These are phyloP conservation scores for Eucalyptus pumila DNA, from an alignment of 345 rosid genomes.

Conservation along the genomic window DNA sequence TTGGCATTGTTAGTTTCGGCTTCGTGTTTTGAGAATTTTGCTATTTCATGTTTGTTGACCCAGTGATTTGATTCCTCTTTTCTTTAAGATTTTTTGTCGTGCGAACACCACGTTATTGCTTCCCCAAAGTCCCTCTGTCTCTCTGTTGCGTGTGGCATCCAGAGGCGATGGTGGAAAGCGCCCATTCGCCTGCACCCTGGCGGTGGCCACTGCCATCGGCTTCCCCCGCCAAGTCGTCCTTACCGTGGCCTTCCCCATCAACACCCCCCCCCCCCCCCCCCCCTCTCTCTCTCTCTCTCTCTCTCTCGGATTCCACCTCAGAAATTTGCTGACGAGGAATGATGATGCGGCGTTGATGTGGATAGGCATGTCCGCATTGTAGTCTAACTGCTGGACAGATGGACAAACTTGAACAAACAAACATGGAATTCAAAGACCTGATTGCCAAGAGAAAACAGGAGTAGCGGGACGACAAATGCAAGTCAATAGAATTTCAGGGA, in stretches of 20 bases:
- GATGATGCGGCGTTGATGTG: not conserved
- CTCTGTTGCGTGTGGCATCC: not conserved
- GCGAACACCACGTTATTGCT: not conserved
- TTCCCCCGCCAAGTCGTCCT: not conserved
- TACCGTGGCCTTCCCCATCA: not conserved
- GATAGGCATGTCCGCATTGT: not conserved
- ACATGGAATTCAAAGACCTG: not conserved
- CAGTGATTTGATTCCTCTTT: not conserved
- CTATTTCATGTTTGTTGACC: not conserved
- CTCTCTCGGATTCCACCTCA: not conserved
- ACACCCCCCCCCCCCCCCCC: rapidly evolving
- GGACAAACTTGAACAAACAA: not conserved
- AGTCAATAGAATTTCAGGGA: not conserved
- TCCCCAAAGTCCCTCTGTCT: not conserved
- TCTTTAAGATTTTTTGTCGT: not conserved
- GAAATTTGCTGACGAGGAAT: no score
- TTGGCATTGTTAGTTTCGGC: not conserved
- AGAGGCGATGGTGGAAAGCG: not conserved
- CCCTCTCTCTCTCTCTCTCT: not conserved
- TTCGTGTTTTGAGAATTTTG: not conserved
- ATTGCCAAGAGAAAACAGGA: not conserved
- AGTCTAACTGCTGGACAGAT: not conserved
- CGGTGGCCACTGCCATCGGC: not conserved
- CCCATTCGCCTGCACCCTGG: not conserved
- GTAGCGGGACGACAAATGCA: not conserved